Conservation (phyloP, 805 yeast genomes). For the Isabelozyma pseudorhagii region DNA sequence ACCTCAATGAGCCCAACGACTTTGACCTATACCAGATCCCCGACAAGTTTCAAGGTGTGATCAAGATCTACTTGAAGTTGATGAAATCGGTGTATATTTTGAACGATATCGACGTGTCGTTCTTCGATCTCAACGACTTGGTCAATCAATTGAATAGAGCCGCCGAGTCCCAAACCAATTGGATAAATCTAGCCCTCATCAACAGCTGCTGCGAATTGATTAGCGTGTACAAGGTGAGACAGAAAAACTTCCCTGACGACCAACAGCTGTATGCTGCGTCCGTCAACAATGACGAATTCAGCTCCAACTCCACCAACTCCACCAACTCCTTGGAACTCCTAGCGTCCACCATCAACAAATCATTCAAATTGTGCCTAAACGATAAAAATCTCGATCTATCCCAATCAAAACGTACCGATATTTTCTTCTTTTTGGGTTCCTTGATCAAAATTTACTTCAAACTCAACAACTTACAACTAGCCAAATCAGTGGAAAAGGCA, state of each 20-base stretch:
- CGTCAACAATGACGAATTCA: constrained; percentile 3
- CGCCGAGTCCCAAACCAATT: constrained; percentile 50
- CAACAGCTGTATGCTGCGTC: constrained; percentile 4
- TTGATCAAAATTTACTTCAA: constrained; percentile 68
- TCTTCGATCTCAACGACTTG: constrained; percentile 36
- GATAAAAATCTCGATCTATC: constrained; percentile 60
- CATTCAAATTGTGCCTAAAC: constrained; percentile 74
- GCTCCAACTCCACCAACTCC: constrained; percentile 21
- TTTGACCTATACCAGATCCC: constrained; percentile 36
- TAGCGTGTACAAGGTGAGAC: constrained; percentile 36
- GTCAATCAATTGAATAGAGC: constrained; percentile 47
- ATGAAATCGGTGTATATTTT: constrained; percentile 30
- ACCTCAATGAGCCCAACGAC: constrained; percentile 35
- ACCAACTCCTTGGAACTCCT: constrained; percentile 44
- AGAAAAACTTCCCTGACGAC: constrained; percentile 24
- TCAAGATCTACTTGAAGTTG: constrained; percentile 29
- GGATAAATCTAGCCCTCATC: constrained; percentile 49
- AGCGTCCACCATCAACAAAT: constrained; percentile 63
- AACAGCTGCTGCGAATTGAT: constrained; percentile 39
- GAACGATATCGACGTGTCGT: constrained; percentile 32
- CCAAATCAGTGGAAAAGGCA: constrained; percentile 71
- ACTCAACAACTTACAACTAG: constrained; percentile 65
- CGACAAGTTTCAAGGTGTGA: constrained; percentile 33
- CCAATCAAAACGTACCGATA: constrained; percentile 56
- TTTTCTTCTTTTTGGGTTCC: constrained; percentile 67